phyloP scores from a whole-genome alignment of 73 alveolate species.

The Paramecium sonneborni region DNA sequence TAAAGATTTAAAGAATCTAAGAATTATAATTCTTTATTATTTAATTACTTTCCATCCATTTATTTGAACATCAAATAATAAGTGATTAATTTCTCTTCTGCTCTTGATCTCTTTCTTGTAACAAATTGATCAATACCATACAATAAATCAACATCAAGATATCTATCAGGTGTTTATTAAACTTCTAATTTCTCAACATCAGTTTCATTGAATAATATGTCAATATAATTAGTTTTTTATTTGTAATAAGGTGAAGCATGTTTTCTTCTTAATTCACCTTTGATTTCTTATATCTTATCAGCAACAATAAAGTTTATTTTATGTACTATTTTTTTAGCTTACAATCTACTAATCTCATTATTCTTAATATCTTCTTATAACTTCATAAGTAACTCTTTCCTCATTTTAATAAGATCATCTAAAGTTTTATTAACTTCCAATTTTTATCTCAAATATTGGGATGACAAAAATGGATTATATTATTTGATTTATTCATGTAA shows the following conservation, averaged over 20 bases:
- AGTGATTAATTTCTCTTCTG: conserved; percentile 16
- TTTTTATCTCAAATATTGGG: background rate
- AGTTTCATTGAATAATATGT: background rate
- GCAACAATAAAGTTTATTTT: background rate
- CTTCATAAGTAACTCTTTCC: background rate
- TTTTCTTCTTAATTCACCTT: background rate
- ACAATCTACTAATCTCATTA: background rate
- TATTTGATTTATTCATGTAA: background rate
- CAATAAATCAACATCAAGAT: background rate
- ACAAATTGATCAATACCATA: background rate
- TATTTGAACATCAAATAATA: background rate
- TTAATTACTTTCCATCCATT: background rate
- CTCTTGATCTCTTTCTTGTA: conserved; percentile 43
- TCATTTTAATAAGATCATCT: background rate
- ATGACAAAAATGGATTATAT: background rate
- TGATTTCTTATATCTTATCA: background rate
- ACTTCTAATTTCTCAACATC: conserved; percentile 1
- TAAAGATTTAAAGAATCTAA: conserved; percentile 6
- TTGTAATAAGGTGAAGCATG: background rate
- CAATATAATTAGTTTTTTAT: conserved; percentile 10
- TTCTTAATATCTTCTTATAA: background rate
- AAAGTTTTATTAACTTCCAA: background rate
- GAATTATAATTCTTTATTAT: background rate
- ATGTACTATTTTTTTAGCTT: background rate
- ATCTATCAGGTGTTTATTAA: background rate